Evolutionary conservation across 306 rosid species (phyloP), one percentile per base, ranked within the genome.

Genomic region (Abrus pulchellus): DNA sequence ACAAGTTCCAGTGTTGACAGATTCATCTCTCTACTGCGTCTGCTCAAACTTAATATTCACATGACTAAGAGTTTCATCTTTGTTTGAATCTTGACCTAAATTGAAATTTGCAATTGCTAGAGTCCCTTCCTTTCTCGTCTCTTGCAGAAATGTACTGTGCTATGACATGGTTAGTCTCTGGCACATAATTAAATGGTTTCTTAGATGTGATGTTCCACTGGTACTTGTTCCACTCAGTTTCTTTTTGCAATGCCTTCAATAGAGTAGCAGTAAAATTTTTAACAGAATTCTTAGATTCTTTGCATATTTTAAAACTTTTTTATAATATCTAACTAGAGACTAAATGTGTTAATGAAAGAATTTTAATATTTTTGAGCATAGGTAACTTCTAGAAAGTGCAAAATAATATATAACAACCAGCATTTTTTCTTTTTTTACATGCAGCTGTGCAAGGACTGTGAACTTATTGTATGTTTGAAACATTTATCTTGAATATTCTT

Each of bases 161-260:
- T 75, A 91, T 59, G 65, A 92, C 94, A 87, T 90, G 87, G 78
- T 78, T 81, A 69, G 94, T 86, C 97, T 92, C 85, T 93, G 98
- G 76, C 99, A 96, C 90, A 98, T 87, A 77, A 90, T 86, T 64
- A 96, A 90, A 85, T 96, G 99, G 83, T 96, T 96, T 85, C 99
- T 90, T 83, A 96, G 82, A 90, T 96, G 99, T n/a, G 99, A 96
- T 68, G 98, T 96, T 82, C 99, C 98, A 72, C 99, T 96, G 52
- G 97, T 88, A 84, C 99, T 96, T 70, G 98, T 93, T 73, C 99
- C 99, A 64, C 99, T 96, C 84, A 96, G 90, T 82, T 86, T 96
- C 97, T 96, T 96, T 78, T 90, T 96, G 83, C 99, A 96, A 68
- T 96, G 99, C 89, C 94, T 89, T 81, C 99, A 96, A 52, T 0